Conservation (phyloP, 2,329 filamentous ascomycete genomes). For the Aspergillus felis region DNA sequence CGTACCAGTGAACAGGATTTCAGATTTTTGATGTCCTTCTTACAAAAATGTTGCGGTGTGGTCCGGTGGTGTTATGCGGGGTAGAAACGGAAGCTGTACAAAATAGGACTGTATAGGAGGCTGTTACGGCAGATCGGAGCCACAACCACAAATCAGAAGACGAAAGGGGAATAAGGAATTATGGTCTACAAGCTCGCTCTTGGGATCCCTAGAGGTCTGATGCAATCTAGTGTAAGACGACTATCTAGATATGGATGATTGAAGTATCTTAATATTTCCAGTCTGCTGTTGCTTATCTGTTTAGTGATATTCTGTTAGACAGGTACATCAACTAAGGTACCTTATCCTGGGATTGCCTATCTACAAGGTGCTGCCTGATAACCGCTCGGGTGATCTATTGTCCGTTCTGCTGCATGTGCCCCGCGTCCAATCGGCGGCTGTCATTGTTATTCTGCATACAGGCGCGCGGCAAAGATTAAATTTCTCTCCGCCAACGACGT, state of each 20-base stretch:
- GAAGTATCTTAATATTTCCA: not conserved
- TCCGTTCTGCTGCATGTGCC: constrained; percentile 14
- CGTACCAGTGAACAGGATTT: not conserved
- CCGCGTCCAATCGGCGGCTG: constrained; percentile 21
- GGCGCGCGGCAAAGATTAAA: constrained; percentile 20
- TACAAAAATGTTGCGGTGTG: not conserved
- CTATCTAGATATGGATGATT: not conserved
- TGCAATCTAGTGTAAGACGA: not conserved
- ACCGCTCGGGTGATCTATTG: constrained; percentile 19
- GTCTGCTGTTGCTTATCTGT: not conserved
- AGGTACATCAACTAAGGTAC: not conserved
- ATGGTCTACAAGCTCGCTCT: not conserved
- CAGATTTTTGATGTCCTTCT: constrained; percentile 13
- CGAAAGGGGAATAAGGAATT: not conserved
- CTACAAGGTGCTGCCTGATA: constrained; percentile 13
- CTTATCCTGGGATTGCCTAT: not conserved
- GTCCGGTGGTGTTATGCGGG: not conserved
- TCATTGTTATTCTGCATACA: constrained; percentile 24
- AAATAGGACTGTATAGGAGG: not conserved
- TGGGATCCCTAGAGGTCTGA: not conserved
- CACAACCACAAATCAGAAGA: not conserved
- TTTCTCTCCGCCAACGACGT: constrained; percentile 15
- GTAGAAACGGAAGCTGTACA: not conserved
- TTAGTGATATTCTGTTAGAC: not conserved
- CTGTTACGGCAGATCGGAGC: not conserved